Percentiles rank a stretch among this genome's conserved stretches.
Evolutionary conservation across 345 rosid species (phyloP).

Genomic region (Nasturtium officinale): DNA sequence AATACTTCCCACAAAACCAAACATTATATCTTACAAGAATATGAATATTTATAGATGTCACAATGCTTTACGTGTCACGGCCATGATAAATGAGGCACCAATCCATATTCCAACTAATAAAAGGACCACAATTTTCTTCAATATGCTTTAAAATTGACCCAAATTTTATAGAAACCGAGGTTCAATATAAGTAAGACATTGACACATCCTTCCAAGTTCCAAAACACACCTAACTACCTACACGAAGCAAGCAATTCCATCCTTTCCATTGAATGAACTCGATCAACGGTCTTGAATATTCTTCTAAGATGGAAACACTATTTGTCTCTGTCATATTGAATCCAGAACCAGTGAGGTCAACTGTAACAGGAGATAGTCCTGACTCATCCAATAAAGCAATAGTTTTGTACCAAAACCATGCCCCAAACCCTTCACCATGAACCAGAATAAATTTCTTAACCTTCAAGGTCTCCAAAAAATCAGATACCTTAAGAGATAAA

Average conservation of each 20-base stretch:
- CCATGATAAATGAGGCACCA: not conserved
- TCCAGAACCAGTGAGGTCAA: slow-evolving; percentile 86
- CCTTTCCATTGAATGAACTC: slow-evolving; percentile 76
- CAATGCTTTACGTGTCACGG: not conserved
- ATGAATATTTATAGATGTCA: not conserved
- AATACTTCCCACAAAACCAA: not conserved
- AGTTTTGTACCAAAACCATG: slow-evolving; percentile 98
- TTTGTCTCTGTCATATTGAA: slow-evolving; percentile 68
- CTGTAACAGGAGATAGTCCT: slow-evolving; percentile 64
- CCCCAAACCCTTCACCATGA: slow-evolving; percentile 98
- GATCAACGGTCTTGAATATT: slow-evolving; percentile 77
- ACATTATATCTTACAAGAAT: not conserved
- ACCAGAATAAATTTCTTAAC: slow-evolving; percentile 65
- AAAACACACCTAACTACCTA: not conserved
- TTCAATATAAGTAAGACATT: not conserved
- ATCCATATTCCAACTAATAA: not conserved
- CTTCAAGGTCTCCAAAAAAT: slow-evolving; percentile 59
- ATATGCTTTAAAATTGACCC: not conserved
- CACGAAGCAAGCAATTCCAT: slow-evolving; percentile 21
- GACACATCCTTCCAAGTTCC: not conserved
- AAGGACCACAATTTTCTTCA: not conserved
- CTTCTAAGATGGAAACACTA: slow-evolving; percentile 63
- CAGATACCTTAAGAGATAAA: slow-evolving; percentile 52
- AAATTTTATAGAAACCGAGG: not conserved
- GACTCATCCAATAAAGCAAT: slow-evolving; percentile 79